These are phyloP conservation scores for Solanum boliviense DNA, from an alignment of 257 asterid genomes.

Conservation along the genomic window DNA sequence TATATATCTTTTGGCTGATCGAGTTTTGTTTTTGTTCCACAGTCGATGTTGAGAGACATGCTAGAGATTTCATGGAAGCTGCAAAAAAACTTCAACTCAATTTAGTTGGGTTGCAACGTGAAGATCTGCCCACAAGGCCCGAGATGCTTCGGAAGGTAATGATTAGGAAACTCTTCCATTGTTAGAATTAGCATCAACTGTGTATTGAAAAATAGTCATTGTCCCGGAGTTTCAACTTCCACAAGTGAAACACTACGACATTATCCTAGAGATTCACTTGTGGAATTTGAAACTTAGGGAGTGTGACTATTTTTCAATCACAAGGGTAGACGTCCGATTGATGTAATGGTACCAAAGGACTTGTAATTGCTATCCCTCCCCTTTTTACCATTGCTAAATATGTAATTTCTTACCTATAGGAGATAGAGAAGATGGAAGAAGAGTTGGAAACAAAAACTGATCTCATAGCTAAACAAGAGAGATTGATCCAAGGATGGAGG, in stretches of 20 bases:
- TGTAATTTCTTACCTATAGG: slow-evolving; percentile 22
- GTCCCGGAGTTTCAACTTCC: not conserved
- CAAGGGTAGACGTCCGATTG: not conserved
- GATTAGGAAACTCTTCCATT: not conserved
- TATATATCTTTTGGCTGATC: not conserved
- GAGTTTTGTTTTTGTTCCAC: not conserved
- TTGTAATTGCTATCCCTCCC: not conserved
- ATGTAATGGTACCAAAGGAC: not conserved
- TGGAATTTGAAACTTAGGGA: too few species aligned
- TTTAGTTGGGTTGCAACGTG: slow-evolving; percentile 76
- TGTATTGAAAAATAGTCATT: not conserved
- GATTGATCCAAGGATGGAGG: slow-evolving; percentile 58
- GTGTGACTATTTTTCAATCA: not conserved
- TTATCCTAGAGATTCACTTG: too few species aligned
- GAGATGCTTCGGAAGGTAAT: slow-evolving; percentile 68
- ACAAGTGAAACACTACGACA: too few species aligned
- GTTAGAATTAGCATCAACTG: not conserved
- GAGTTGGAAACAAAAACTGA: slow-evolving; percentile 57
- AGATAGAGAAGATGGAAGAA: slow-evolving; percentile 72
- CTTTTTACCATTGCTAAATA: not conserved
- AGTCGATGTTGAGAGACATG: slow-evolving; percentile 98
- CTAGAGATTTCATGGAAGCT: slow-evolving; percentile 93
- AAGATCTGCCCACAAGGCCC: slow-evolving; percentile 59
- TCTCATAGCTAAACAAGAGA: slow-evolving; percentile 58
- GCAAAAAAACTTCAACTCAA: slow-evolving; percentile 84